These are phyloP conservation scores for Cyclocybe aegerita DNA, from an alignment of 768 basidiomycete species.

Conservation along the genomic window DNA sequence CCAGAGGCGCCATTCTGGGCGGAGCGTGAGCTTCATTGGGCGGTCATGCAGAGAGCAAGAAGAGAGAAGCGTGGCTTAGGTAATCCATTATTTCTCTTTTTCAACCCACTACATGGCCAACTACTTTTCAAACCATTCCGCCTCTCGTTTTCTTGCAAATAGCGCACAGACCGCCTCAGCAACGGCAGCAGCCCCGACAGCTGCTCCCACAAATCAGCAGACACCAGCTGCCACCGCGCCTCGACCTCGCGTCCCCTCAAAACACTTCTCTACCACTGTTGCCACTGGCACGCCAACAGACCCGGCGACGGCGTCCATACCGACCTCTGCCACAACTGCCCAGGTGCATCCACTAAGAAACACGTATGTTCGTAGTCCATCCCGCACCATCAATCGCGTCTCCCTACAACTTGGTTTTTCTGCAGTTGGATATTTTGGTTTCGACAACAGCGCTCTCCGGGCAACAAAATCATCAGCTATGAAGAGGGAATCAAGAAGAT, in stretches of 20 bases:
- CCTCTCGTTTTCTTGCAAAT: slow-evolving; percentile 68
- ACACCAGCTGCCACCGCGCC: slow-evolving; percentile 20
- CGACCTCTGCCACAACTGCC: slow-evolving; percentile 32
- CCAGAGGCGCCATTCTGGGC: slow-evolving; percentile 82
- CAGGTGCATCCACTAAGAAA: slow-evolving; percentile 76
- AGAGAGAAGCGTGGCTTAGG: slow-evolving; percentile 25
- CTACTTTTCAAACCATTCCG: slow-evolving; percentile 85
- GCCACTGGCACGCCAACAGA: slow-evolving; percentile 39
- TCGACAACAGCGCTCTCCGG: slow-evolving; percentile 85
- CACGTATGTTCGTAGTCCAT: slow-evolving; percentile 77
- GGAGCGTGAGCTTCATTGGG: slow-evolving; percentile 76
- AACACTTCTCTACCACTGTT: slow-evolving; percentile 62
- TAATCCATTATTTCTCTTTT: slow-evolving; percentile 24
- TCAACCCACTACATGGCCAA: slow-evolving; percentile 48
- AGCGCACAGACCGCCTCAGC: slow-evolving; percentile 26
- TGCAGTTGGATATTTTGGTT: slow-evolving; percentile 90
- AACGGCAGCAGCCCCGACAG: slow-evolving; percentile 22
- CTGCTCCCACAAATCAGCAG: slow-evolving; percentile 17
- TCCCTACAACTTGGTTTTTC: slow-evolving; percentile 18
- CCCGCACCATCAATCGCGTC: slow-evolving; percentile 24
- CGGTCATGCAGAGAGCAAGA: slow-evolving; percentile 24
- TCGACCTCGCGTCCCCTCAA: slow-evolving; percentile 58
- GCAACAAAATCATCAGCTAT: slow-evolving; percentile 87
- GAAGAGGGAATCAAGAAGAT: slow-evolving; percentile 96
- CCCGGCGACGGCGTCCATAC: slow-evolving; percentile 27